Conservation (phyloP, 1,284 basidiomycete species). For the Malassezia equina region DNA sequence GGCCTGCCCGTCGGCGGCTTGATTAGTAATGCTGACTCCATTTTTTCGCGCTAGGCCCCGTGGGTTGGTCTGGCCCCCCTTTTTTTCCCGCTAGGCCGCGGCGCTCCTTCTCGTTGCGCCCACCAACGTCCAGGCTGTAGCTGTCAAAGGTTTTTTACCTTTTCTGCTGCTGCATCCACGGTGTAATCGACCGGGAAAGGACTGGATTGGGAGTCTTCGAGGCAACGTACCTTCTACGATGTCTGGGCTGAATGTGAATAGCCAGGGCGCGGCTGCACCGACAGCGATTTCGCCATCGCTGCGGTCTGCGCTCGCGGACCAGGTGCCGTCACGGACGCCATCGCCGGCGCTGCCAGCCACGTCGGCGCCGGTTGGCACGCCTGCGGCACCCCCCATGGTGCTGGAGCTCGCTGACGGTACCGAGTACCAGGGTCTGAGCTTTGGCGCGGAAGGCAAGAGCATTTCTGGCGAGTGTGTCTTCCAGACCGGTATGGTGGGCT, state of each 20-base stretch:
- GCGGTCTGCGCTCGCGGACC: conserved; percentile 26
- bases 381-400: conserved; percentile 53
- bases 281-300: conserved; percentile 24
- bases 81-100: background rate
- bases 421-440: conserved; percentile 77
- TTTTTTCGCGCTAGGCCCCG: background rate
- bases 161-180: background rate
- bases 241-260: background rate
- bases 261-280: conserved; percentile 7
- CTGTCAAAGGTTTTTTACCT: background rate
- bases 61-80: background rate
- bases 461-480: conserved; percentile 97
- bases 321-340: conserved; percentile 16
- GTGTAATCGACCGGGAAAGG: background rate
- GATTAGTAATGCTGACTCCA: background rate
- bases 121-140: background rate
- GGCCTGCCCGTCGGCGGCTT: background rate
- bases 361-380: conserved; percentile 17
- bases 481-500: conserved; percentile 99
- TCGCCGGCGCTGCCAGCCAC: conserved; percentile 20
- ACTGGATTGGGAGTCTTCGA: background rate
- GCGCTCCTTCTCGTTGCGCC: background rate
- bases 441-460: conserved; percentile 83
- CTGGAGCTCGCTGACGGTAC: conserved; percentile 86
- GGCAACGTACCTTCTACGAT: background rate